phyloP scores from a whole-genome alignment of 116 monocot genomes.

The Phalaenopsis hybrid region DNA sequence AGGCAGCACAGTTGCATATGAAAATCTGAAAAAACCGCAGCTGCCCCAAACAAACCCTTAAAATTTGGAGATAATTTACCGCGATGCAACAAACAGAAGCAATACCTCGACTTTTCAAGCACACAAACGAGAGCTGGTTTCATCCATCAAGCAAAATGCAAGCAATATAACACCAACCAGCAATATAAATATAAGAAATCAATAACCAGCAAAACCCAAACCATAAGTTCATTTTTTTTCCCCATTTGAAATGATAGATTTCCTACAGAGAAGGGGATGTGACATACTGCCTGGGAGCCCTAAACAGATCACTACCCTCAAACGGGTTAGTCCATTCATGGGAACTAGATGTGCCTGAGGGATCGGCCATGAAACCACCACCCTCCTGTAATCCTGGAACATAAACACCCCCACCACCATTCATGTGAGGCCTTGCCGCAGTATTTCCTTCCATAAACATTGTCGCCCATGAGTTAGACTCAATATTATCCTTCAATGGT shows the following conservation, averaged over 20 bases:
- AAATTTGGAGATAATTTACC: too few relatives aligned
- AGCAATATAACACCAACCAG: background rate
- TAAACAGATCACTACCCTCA: slow-evolving; percentile 45
- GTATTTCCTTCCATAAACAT: slow-evolving; percentile 32
- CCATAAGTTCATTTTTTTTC: slow-evolving; percentile 8
- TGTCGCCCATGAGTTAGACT: slow-evolving; percentile 34
- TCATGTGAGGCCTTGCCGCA: slow-evolving; percentile 8
- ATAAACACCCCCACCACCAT: slow-evolving; percentile 4
- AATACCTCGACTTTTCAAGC: background rate
- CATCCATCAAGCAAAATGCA: background rate
- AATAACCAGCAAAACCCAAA: slow-evolving; percentile 4
- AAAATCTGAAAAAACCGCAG: too few relatives aligned
- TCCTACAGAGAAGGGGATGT: slow-evolving; percentile 28
- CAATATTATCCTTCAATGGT: slow-evolving; percentile 9
- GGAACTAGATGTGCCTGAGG: slow-evolving; percentile 12
- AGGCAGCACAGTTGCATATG: too few relatives aligned
- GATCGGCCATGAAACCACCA: slow-evolving; percentile 9
- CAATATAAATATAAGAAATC: background rate
- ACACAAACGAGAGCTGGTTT: background rate
- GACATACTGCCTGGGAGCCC: slow-evolving; percentile 51
- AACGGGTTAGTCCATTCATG: slow-evolving; percentile 53
- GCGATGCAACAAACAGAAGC: background rate
- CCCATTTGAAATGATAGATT: background rate
- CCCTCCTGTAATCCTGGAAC: slow-evolving; percentile 25
- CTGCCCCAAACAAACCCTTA: too few relatives aligned